Evolutionary conservation across 1,139 yeast genomes (phyloP).

Genomic region (Hanseniaspora uvarum): DNA sequence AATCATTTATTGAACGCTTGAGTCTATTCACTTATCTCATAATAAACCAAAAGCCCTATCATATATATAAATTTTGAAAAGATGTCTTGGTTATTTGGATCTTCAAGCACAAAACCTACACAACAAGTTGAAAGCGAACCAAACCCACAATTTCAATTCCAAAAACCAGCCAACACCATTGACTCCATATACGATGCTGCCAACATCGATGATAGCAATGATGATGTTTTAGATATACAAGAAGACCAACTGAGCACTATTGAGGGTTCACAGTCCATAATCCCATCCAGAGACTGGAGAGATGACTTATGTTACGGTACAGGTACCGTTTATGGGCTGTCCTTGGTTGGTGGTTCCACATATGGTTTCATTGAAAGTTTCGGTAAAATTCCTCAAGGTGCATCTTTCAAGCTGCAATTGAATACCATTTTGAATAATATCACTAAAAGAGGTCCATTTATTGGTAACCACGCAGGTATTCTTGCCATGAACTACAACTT

Average conservation of each 20-base stretch:
- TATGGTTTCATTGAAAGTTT: slow-evolving; percentile 84
- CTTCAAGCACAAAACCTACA: background rate
- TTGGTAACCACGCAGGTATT: slow-evolving; percentile 93
- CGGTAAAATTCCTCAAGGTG: slow-evolving; percentile 58
- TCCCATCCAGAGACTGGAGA: slow-evolving; percentile 93
- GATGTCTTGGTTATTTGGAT: slow-evolving; percentile 16
- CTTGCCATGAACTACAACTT: slow-evolving; percentile 81
- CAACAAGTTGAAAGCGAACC: slow-evolving; percentile 8
- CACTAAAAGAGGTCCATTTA: slow-evolving; percentile 89
- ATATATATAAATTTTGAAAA: slow-evolving; percentile 41
- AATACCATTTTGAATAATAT: slow-evolving; percentile 85
- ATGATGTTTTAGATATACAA: slow-evolving; percentile 71
- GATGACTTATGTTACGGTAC: slow-evolving; percentile 97
- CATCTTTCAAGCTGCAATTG: slow-evolving; percentile 64
- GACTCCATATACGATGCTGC: slow-evolving; percentile 86
- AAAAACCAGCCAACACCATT: slow-evolving; percentile 43
- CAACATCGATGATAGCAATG: slow-evolving; percentile 79
- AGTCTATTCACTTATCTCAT: too few species aligned
- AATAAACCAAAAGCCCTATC: slow-evolving; percentile 42
- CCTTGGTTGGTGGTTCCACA: slow-evolving; percentile 75
- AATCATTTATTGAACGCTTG: too few species aligned
- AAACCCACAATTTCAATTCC: slow-evolving; percentile 13
- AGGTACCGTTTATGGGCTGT: slow-evolving; percentile 81
- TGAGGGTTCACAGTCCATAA: slow-evolving; percentile 80
- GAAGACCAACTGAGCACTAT: slow-evolving; percentile 63